Evolutionary conservation across 202 grass and related monocot species (phyloP), one percentile per base, ranked within the genome.

Genomic region (Schoenoplectus triqueter): DNA sequence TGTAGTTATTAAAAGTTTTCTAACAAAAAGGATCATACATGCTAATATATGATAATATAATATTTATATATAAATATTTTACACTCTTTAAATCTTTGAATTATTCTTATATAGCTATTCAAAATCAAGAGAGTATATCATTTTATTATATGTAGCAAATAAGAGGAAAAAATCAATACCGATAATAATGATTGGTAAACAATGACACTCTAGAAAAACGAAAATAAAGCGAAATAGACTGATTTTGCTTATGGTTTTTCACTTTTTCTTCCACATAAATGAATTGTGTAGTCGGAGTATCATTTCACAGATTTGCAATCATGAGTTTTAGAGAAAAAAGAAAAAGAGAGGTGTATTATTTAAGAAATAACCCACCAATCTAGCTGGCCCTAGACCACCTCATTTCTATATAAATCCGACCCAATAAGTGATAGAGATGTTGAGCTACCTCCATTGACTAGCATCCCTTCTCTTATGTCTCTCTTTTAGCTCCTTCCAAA

Each of bases 391-490:
- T 64, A 51, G 81, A 21, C 83, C 76, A 55, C 79, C 52, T 82
- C 42, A 80, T 82, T 89, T 84, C 80, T 64, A 84, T 89, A 86
- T 89, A 89, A 89, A 84, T 59, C 79, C 84, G 69, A 67, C 70
- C 80, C 63, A 74, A 86, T 68, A 75, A 82, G 51, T 78, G 85
- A 77, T 68, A 69, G 78, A 82, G 64, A 65, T 80, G 70, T 66
- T 80, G 51, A 80, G 84, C 84, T 81, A 61, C 84, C 52, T 85
- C n/a, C 31, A 2, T 62, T 39, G 19, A n/a, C 83, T 57, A 21
- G 0, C 14, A 41, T 39, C 45, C 45, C 59, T 6, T 82, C 17
- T 40, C 3, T 61, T 11, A 66, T 65, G 20, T 66, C 56, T 68
- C 64, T 59, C 41, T 67, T 61, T 75, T 14, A 76, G 67, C 20